phyloP scores from a whole-genome alignment of 306 rosid species.

The Coriaria nepalensis region DNA sequence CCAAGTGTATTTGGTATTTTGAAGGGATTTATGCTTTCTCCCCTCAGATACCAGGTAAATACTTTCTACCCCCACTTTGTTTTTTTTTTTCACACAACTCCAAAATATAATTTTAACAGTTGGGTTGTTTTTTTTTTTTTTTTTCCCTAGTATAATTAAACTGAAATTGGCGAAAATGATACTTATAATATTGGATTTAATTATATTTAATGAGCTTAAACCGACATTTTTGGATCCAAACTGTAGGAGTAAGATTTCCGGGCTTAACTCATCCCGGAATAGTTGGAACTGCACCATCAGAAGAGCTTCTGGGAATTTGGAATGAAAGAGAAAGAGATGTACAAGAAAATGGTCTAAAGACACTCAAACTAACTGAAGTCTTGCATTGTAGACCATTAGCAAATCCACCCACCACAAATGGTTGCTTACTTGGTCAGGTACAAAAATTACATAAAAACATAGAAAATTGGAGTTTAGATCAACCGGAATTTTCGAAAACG shows the following conservation, averaged over 20 bases:
- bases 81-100: too few species aligned
- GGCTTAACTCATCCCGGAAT: slow-evolving; percentile 86
- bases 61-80: too few species aligned
- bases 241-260: slow-evolving; percentile 77
- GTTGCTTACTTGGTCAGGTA: slow-evolving; percentile 78
- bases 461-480: too few species aligned
- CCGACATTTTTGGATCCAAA: slow-evolving; percentile 6
- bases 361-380: slow-evolving; percentile 70
- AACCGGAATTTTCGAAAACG: too few species aligned
- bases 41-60: slow-evolving; percentile 85
- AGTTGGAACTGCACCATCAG: slow-evolving; percentile 85
- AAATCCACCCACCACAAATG: slow-evolving; percentile 51
- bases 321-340: slow-evolving; percentile 62
- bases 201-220: too few species aligned
- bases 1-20: slow-evolving; percentile 87
- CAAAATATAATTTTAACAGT: too few species aligned
- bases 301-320: slow-evolving; percentile 73
- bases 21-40: slow-evolving; percentile 87
- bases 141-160: too few species aligned
- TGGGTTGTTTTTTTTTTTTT: too few species aligned
- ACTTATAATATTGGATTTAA: too few species aligned
- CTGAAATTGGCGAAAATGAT: too few species aligned
- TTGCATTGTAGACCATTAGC: slow-evolving; percentile 85
- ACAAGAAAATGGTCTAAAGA: slow-evolving; percentile 43
- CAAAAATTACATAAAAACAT: background rate